Percentiles rank a stretch among this genome's conserved stretches.
Conservation (phyloP, 306 rosid species). For the Pterocarpus macrocarpus region DNA sequence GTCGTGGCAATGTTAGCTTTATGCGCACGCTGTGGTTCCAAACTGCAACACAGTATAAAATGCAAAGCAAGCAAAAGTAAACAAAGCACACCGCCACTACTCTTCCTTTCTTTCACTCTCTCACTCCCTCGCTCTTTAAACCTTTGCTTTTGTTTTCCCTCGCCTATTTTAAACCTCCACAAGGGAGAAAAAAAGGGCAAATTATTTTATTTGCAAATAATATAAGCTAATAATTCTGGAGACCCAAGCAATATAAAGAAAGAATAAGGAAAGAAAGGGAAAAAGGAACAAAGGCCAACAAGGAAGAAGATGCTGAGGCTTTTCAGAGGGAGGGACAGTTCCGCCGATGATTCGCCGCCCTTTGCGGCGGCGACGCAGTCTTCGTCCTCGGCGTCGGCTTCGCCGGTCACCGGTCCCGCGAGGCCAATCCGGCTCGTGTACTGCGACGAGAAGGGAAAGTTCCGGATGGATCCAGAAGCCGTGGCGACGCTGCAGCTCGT, state of each 20-base stretch:
- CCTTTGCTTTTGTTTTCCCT: conserved; percentile 55
- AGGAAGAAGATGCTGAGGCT: conserved; percentile 54
- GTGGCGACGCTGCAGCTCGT: conserved; percentile 90
- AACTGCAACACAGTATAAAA: background rate
- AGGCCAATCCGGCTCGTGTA: conserved; percentile 87
- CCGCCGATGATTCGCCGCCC: conserved; percentile 62
- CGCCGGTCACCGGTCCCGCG: conserved; percentile 80
- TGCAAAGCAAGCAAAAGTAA: background rate
- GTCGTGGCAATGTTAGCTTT: background rate
- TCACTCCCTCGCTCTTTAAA: background rate
- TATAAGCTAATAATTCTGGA: background rate
- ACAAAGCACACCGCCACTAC: background rate
- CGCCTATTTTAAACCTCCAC: conserved; percentile 64
- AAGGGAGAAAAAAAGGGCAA: conserved; percentile 1
- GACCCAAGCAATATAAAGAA: conserved; percentile 4
- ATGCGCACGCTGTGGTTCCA: conserved; percentile 16
- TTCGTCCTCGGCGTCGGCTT: conserved; percentile 38
- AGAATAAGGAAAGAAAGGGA: background rate
- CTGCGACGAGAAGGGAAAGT: conserved; percentile 90
- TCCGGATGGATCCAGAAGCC: conserved; percentile 95
- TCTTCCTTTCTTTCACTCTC: background rate
- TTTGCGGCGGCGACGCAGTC: conserved; percentile 29
- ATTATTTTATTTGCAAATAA: background rate
- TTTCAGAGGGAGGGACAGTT: conserved; percentile 58
- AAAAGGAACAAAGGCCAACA: background rate